Evolutionary conservation across 2,329 filamentous ascomycete genomes (phyloP), one percentile per base, ranked within the genome.

Genomic region (Helicocarpus griseus): DNA sequence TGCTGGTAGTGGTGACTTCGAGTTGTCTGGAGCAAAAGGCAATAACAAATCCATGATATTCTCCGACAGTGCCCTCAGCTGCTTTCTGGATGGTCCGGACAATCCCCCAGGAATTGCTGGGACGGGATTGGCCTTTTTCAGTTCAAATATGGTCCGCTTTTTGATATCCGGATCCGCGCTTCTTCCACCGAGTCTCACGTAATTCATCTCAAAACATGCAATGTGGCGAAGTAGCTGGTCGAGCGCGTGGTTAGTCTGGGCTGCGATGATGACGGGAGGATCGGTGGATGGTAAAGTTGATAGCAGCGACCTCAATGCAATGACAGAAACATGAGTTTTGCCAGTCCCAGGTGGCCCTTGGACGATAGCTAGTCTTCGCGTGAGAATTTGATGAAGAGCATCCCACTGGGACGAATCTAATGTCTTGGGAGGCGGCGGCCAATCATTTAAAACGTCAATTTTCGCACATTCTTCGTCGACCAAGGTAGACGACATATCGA

Each of bases 161-260:
- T 81, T 81, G 57, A 94, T 83, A 0, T 77, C 75, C 0, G 73
- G 68, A 54, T 87, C 83, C 48, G 80, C 78, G 17, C 85, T 87
- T 28, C 86, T 78, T 2, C 83, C 82, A 39, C 89, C 89, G 8
- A 87, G 68, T 7, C 84, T 78, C 46, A 85, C 70, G 52, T 89
- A 82, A 1, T 80, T 76, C 0, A 70, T 65, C 58, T 85, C 82
- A 57, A 85, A 85, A 5, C 71, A 62, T 1, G 81, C 73, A 14
- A 89, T 74, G 50, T 84, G 80, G 1, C 72, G 69, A 0, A 95
- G 72, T 0, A 96, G 73, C 62, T 95, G 89, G 59, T 96, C 89
- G 0, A 95, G 71, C 0, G 89, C 89, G 66, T 95, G 89, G 53
- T 96, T 96, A 0, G 89, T 96, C 60, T 95, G 89, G 6, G 88